Base-by-base conservation (phyloP, 2,329 filamentous ascomycete species). In the Clonostachys rosea region DNA sequence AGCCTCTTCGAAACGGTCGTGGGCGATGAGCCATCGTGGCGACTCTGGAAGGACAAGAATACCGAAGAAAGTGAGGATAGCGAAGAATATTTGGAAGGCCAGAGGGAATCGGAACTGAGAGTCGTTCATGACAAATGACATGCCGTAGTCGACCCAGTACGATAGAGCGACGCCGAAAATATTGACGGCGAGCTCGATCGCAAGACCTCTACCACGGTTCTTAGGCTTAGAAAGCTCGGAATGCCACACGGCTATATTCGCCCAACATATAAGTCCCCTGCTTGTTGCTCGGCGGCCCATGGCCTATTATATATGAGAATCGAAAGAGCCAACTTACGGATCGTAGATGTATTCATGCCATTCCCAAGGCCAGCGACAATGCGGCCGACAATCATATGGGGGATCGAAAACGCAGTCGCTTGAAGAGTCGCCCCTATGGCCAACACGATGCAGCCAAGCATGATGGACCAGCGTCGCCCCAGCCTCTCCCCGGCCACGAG, bases 191-290 rank as follows among this genome's bases (percentile, higher is more conserved):
- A 60, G 56, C 45, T 72, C 68, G 2, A 66, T 56, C 1, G 68
- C 68, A 0, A 74, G 67, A 3, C 73, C 60, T 0, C 64, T 63
- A 4, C 70, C 71, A 9, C 71, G 67, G 7, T 71, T 62, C 34
- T 70, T 66, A 4, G 73, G 69, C 3, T 67, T 67, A 1, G 69
- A 65, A 5, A 73, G 62, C 52, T 73, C 70, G 24, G 67, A 64
- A 55, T 68, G 74, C 49, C 64, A 64, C n/a, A 65, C 61, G n/a
- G 62, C 68, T 47, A 66, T 55, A 16, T 57, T 50, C 45, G 16
- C 57, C 58, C 7, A 59, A 55, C 3, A 56, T 45, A 16, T 42
- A 7, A 17, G 6, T 12, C 8, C 14, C 16, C 20, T 20, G 11
- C 17, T n/a, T 40, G 3, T 40, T n/a, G 37, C 14, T n/a, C 17